Evolutionary conservation across 2,329 filamentous ascomycete genomes (phyloP).

Genomic region (Neofusicoccum sp.): DNA sequence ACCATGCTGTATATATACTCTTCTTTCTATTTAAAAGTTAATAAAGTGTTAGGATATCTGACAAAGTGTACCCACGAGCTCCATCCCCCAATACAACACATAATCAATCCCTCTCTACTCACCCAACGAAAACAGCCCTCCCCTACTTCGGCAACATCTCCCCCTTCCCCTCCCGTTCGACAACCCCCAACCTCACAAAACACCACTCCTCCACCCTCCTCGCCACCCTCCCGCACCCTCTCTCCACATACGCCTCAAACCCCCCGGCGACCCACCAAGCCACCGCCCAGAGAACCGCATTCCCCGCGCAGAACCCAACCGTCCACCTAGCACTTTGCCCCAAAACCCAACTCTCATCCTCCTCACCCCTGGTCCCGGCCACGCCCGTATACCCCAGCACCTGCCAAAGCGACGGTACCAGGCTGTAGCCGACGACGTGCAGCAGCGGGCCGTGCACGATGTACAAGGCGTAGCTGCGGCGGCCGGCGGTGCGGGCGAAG

Average conservation of each 20-base stretch:
- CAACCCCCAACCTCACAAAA: background rate
- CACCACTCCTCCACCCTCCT: background rate
- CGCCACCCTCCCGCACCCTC: background rate
- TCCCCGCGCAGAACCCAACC: background rate
- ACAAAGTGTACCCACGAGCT: no score
- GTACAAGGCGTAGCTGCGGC: slow-evolving; percentile 1
- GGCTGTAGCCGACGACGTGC: background rate
- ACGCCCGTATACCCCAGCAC: background rate
- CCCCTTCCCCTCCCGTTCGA: background rate
- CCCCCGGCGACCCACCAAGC: background rate
- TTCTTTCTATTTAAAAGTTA: no score
- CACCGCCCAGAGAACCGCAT: background rate
- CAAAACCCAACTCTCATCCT: background rate
- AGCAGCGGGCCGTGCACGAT: slow-evolving; percentile 6
- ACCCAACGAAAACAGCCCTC: background rate
- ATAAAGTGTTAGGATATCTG: no score
- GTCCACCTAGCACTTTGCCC: background rate
- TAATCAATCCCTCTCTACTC: no score
- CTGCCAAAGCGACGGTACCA: background rate
- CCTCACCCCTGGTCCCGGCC: background rate
- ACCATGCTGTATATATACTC: no score
- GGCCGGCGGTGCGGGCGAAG: background rate
- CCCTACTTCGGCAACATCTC: background rate
- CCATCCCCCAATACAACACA: no score
- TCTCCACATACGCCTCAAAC: background rate